These are phyloP conservation scores for Metahyphopichia silvanorum DNA, from an alignment of 805 yeast species.

Conservation along the genomic window DNA sequence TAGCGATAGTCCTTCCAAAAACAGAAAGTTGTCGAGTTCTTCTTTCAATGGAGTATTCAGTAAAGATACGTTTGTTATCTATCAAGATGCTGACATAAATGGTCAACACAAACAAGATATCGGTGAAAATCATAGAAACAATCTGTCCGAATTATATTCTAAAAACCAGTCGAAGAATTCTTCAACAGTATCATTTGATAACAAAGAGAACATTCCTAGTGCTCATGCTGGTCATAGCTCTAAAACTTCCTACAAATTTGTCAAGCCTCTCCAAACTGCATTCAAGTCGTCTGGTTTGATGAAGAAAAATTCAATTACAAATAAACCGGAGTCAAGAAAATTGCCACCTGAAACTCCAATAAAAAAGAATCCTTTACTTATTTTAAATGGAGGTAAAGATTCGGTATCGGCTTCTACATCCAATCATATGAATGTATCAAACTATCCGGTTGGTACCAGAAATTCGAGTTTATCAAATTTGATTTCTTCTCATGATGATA, in stretches of 20 bases:
- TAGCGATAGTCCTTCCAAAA: conserved; percentile 28
- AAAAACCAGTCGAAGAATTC: conserved; percentile 9
- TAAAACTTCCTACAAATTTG: conserved; percentile 53
- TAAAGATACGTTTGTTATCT: conserved; percentile 16
- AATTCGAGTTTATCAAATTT: conserved; percentile 14
- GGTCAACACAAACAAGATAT: conserved; percentile 2
- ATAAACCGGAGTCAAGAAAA: conserved; percentile 15
- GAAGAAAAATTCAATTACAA: conserved; percentile 39
- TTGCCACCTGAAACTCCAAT: conserved; percentile 45
- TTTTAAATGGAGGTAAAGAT: conserved; percentile 19
- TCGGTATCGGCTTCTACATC: background rate
- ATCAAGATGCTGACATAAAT: conserved; percentile 24
- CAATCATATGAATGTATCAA: background rate
- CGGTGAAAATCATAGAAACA: background rate
- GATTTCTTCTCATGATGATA: conserved; percentile 17
- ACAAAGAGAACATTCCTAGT: background rate
- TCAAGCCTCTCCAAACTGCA: conserved; percentile 83
- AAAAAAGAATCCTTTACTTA: conserved; percentile 37
- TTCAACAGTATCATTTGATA: conserved; percentile 1
- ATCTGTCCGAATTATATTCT: conserved; percentile 14
- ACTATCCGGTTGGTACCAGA: conserved; percentile 1
- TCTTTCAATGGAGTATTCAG: conserved; percentile 4
- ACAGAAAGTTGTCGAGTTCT: conserved; percentile 20
- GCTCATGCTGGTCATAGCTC: background rate
- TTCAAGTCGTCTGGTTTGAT: conserved; percentile 72